These are phyloP conservation scores for Noccaea caerulescens DNA, from an alignment of 345 rosid species.

Conservation along the genomic window DNA sequence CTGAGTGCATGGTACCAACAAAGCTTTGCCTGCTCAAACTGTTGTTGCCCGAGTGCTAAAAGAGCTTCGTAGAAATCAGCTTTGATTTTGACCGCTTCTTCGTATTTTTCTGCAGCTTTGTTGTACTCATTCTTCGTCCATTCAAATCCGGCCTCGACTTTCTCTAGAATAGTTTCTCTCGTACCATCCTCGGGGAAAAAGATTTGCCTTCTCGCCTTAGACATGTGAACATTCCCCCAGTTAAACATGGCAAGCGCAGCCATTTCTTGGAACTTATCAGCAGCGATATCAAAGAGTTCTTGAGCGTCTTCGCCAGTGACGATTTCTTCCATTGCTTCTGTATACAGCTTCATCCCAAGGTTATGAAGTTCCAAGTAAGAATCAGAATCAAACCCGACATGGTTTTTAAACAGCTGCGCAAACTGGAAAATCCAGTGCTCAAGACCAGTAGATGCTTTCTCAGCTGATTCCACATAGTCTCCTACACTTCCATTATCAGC, in stretches of 20 bases:
- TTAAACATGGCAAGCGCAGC: constrained; percentile 88
- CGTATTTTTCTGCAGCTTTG: constrained; percentile 70
- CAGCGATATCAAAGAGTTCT: constrained; percentile 74
- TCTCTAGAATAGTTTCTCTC: constrained; percentile 60
- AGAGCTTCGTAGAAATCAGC: constrained; percentile 85
- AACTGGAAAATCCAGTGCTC: constrained; percentile 93
- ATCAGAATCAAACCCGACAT: constrained; percentile 95
- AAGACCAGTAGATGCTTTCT: constrained; percentile 47
- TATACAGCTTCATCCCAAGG: constrained; percentile 85
- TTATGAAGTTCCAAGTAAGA: constrained; percentile 84
- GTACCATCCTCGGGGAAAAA: constrained; percentile 66
- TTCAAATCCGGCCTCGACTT: constrained; percentile 60
- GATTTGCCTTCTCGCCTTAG: constrained; percentile 74
- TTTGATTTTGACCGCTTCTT: constrained; percentile 74
- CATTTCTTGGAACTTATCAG: constrained; percentile 96
- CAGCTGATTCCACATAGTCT: constrained; percentile 45
- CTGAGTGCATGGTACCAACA: constrained; percentile 85
- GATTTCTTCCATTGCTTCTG: constrained; percentile 89
- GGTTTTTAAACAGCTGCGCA: constrained; percentile 84
- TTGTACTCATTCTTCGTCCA: constrained; percentile 76
- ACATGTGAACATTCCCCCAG: constrained; percentile 96
- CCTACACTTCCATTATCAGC: constrained; percentile 42
- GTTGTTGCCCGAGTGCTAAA: constrained; percentile 93
- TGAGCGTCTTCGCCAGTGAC: constrained; percentile 85
- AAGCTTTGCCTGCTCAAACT: constrained; percentile 94